These are phyloP conservation scores for Paramecium sonneborni DNA, from an alignment of 73 alveolate species.

Conservation along the genomic window DNA sequence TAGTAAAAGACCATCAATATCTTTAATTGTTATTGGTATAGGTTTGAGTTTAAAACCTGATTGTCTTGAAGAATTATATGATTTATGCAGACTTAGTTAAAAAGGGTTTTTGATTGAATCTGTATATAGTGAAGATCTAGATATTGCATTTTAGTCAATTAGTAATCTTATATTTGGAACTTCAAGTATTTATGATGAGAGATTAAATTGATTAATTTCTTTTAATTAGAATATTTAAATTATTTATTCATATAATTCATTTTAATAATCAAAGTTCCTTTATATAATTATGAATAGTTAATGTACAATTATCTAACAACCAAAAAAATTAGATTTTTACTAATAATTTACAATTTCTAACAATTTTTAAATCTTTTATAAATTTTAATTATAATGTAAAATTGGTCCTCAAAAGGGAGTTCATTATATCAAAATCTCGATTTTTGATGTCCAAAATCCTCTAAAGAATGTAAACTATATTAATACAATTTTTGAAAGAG, in stretches of 20 bases:
- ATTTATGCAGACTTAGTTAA: not conserved
- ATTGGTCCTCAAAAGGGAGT: not conserved
- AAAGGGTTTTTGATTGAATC: conserved; percentile 49
- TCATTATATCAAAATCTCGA: not conserved
- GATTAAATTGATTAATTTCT: not conserved
- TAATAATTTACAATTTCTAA: not conserved
- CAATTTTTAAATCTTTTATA: not conserved
- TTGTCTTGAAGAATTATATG: conserved; percentile 25
- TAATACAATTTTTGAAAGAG: not conserved
- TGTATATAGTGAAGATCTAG: conserved; percentile 20
- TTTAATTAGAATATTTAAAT: not conserved
- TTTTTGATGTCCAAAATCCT: not conserved
- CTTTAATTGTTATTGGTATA: not conserved
- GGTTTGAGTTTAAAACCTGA: conserved; percentile 28
- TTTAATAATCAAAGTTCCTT: too few relatives aligned
- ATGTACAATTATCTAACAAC: too few relatives aligned
- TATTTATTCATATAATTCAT: too few relatives aligned
- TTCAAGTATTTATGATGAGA: conserved; percentile 6
- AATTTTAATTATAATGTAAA: not conserved
- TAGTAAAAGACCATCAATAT: not conserved
- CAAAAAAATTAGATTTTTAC: not conserved
- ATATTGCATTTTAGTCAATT: conserved; percentile 14
- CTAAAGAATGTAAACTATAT: not conserved
- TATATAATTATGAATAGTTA: too few relatives aligned
- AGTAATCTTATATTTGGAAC: conserved; percentile 7